Evolutionary conservation across 345 rosid genomes (phyloP).

Genomic region (Noccaea bulbosa): DNA sequence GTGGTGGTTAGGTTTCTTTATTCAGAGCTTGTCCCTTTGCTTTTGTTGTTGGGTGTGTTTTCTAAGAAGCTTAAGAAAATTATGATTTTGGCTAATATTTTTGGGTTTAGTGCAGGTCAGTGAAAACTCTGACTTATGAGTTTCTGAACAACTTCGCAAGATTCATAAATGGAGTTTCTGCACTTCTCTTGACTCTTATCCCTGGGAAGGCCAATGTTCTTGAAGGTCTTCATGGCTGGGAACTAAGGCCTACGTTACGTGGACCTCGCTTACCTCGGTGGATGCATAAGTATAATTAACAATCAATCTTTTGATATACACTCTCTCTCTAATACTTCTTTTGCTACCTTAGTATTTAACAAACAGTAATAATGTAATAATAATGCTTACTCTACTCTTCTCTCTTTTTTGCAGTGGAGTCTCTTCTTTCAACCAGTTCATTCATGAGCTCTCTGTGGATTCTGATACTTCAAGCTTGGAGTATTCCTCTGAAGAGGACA

Average conservation of each 20-base stretch:
- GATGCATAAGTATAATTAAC: slow-evolving; percentile 92
- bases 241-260: slow-evolving; percentile 83
- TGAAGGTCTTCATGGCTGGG: slow-evolving; percentile 96
- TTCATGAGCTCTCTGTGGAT: slow-evolving; percentile 82
- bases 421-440: slow-evolving; percentile 90
- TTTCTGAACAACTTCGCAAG: slow-evolving; percentile 76
- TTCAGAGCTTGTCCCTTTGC: background rate
- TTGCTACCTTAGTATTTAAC: background rate
- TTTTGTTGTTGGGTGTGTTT: background rate
- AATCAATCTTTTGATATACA: background rate
- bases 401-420: slow-evolving; percentile 64
- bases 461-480: slow-evolving; percentile 73
- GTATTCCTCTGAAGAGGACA: slow-evolving; percentile 80
- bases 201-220: slow-evolving; percentile 80
- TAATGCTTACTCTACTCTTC: slow-evolving; percentile 1
- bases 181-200: slow-evolving; percentile 69
- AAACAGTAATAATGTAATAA: background rate
- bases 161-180: slow-evolving; percentile 82
- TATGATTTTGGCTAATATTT: slow-evolving; percentile 13
- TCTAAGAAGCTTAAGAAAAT: background rate
- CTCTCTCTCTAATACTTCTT: slow-evolving; percentile 1
- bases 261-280: slow-evolving; percentile 91
- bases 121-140: slow-evolving; percentile 89
- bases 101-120: slow-evolving; percentile 70
- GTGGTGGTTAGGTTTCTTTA: background rate